Evolutionary conservation across 108 stramenopile species (phyloP).

Genomic region (Hondaea fermentalgiana): DNA sequence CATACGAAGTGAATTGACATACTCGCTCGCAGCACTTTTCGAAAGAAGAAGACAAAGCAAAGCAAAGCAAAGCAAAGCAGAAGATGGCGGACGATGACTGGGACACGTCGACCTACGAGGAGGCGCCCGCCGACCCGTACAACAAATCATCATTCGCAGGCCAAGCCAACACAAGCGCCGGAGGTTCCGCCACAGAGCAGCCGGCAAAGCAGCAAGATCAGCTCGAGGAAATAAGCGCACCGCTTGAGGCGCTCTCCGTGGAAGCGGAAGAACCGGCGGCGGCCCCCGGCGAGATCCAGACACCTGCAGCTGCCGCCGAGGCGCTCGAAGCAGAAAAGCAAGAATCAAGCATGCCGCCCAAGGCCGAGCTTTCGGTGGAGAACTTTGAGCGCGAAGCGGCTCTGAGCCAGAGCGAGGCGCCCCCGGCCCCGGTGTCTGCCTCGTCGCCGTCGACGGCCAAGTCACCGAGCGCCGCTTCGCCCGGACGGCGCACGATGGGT

Average conservation of each 20-base stretch:
- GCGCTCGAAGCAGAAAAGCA: background rate
- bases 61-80: background rate
- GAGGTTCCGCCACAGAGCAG: too few relatives aligned
- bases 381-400: background rate
- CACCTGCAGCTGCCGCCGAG: background rate
- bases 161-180: too few relatives aligned
- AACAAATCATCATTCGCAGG: background rate
- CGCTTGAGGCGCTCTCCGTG: background rate
- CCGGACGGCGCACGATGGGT: background rate
- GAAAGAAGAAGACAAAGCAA: too few relatives aligned
- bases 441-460: background rate
- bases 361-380: background rate
- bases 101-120: background rate
- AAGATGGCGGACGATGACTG: conserved; percentile 5
- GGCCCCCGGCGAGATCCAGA: background rate
- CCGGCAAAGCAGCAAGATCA: too few relatives aligned
- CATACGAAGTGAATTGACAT: too few relatives aligned
- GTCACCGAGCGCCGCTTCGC: background rate
- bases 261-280: background rate
- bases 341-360: background rate
- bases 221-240: background rate
- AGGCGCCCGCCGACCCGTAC: background rate
- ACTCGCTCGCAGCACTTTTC: too few relatives aligned
- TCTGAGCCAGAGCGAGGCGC: background rate
- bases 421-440: background rate